phyloP scores from a whole-genome alignment of 2,329 filamentous ascomycete genomes.

The Scedosporium boydii region DNA sequence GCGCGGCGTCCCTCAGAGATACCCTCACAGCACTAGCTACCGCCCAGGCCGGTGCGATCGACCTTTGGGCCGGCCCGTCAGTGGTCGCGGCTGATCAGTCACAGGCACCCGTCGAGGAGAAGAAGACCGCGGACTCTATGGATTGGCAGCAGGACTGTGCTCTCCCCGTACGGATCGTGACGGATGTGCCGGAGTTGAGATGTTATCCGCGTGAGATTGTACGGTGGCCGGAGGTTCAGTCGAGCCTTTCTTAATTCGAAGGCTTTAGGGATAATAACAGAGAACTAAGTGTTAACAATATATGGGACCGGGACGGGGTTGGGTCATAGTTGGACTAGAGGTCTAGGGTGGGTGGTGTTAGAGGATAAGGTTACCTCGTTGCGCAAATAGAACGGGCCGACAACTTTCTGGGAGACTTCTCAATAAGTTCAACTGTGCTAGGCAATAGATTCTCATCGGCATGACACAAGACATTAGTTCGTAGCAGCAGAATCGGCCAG shows the following conservation, averaged over 20 bases:
- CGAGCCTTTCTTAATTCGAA: background rate
- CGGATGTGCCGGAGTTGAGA: background rate
- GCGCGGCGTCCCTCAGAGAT: background rate
- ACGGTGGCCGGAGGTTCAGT: background rate
- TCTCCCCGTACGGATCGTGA: constrained; percentile 10
- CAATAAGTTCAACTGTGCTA: too few relatives aligned
- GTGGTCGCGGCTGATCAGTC: background rate
- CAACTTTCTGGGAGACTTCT: too few relatives aligned
- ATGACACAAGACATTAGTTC: too few relatives aligned
- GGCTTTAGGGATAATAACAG: background rate
- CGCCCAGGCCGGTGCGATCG: background rate
- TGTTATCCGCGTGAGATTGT: background rate
- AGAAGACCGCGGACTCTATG: constrained; percentile 12
- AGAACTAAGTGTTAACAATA: background rate
- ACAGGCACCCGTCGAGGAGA: background rate
- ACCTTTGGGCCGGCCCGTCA: background rate
- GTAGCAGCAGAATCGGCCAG: too few relatives aligned
- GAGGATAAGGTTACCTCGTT: too few relatives aligned
- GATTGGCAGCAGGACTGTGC: constrained; percentile 16
- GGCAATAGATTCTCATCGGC: too few relatives aligned
- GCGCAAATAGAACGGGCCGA: too few relatives aligned
- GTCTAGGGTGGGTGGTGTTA: too few relatives aligned
- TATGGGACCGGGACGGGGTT: too few relatives aligned
- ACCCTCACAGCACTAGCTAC: background rate
- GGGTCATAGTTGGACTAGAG: too few relatives aligned